Conservation (phyloP, 2,329 filamentous ascomycete species). For the Xylariaceae sp. region DNA sequence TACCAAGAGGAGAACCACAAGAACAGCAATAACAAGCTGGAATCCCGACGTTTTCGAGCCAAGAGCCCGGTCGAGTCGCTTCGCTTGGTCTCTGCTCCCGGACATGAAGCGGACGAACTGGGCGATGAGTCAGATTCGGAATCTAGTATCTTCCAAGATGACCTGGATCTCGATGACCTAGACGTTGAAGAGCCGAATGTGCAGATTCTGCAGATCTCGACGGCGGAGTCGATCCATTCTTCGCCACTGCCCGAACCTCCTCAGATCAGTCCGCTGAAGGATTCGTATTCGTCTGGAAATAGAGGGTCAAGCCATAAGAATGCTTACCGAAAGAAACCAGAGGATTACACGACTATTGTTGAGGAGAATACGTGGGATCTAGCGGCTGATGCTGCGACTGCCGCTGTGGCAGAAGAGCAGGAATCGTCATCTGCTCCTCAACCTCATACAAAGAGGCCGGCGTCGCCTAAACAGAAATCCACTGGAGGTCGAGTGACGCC, state of each 20-base stretch:
- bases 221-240: conserved; percentile 32
- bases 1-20: conserved; percentile 12
- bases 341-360: conserved; percentile 41
- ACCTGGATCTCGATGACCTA: conserved; percentile 25
- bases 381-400: conserved; percentile 5
- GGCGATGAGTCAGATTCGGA: conserved; percentile 31
- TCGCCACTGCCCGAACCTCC: conserved; percentile 43
- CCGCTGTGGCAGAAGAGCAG: conserved; percentile 25
- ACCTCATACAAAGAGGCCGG: conserved; percentile 14
- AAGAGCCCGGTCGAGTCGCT: conserved; percentile 36
- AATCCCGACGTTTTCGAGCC: conserved; percentile 52
- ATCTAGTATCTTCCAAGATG: conserved; percentile 42
- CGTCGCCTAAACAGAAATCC: conserved; percentile 2
- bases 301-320: conserved; percentile 28
- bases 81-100: conserved; percentile 37
- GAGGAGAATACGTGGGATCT: conserved; percentile 46
- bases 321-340: conserved; percentile 33
- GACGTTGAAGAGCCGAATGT: conserved; percentile 32
- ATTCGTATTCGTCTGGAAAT: conserved; percentile 48
- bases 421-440: conserved; percentile 25
- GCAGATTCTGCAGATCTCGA: conserved; percentile 31
- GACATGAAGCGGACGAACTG: conserved; percentile 27
- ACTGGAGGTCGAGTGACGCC: neutral
- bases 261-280: conserved; percentile 47
- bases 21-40: conserved; percentile 55